These are phyloP conservation scores for Nemophila menziesii DNA, from an alignment of 257 asterid genomes.

Conservation along the genomic window DNA sequence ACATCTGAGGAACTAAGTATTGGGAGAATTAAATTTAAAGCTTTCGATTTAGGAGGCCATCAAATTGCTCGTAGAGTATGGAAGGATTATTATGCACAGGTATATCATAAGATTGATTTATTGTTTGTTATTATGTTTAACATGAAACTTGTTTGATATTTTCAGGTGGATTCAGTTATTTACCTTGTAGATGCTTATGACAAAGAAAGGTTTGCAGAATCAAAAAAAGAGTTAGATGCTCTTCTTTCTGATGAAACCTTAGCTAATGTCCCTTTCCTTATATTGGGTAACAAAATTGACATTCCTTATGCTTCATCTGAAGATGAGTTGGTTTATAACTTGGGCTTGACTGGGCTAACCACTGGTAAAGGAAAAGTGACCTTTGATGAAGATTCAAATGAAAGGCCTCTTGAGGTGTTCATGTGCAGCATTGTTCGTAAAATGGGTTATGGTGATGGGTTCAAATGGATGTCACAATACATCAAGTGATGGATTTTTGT, in stretches of 20 bases:
- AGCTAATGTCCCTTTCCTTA: conserved; percentile 65
- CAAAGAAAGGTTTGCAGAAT: conserved; percentile 69
- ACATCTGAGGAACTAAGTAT: conserved; percentile 89
- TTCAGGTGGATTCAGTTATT: conserved; percentile 77
- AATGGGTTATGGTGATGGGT: conserved; percentile 90
- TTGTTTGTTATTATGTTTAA: conserved; percentile 3
- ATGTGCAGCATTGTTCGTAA: conserved; percentile 90
- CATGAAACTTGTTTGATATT: conserved; percentile 4
- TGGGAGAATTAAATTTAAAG: conserved; percentile 83
- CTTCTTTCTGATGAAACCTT: conserved; percentile 65
- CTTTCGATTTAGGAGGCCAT: conserved; percentile 92
- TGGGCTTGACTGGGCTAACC: conserved; percentile 55
- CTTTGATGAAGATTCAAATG: conserved; percentile 48
- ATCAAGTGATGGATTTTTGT: conserved; percentile 34
- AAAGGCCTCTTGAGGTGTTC: conserved; percentile 66
- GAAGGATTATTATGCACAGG: conserved; percentile 94
- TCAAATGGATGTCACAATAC: conserved; percentile 76
- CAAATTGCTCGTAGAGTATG: conserved; percentile 91
- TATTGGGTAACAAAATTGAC: conserved; percentile 78
- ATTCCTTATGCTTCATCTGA: conserved; percentile 77
- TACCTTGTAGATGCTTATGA: conserved; percentile 72
- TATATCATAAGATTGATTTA: conserved; percentile 9
- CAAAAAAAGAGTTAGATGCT: conserved; percentile 74
- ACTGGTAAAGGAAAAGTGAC: conserved; percentile 79
- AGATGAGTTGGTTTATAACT: conserved; percentile 54